Conservation (phyloP, 2,329 filamentous ascomycete genomes). For the Lachnellula arida region DNA sequence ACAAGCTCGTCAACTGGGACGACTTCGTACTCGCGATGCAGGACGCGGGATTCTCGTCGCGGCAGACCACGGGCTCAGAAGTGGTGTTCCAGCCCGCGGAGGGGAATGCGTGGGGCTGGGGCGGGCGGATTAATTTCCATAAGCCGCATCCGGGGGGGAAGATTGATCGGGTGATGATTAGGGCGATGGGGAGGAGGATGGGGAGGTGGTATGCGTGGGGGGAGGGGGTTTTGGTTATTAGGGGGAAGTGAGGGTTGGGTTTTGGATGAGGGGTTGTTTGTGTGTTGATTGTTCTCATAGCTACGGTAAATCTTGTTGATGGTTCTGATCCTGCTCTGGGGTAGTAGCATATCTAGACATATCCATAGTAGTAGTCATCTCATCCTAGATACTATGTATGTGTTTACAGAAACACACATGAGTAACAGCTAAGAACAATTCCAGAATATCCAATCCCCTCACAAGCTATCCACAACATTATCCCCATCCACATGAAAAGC, state of each 20-base stretch:
- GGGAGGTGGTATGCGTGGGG: constrained; percentile 6
- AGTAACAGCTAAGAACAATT: too few relatives aligned
- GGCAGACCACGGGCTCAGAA: not conserved
- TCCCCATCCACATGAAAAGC: constrained; percentile 23
- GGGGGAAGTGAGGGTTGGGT: not conserved
- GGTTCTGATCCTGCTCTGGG: too few relatives aligned
- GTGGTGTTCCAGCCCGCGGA: constrained; percentile 2
- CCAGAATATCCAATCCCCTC: not conserved
- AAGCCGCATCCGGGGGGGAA: constrained; percentile 5
- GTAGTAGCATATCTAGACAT: too few relatives aligned
- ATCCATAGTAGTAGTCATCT: too few relatives aligned
- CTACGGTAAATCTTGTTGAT: too few relatives aligned
- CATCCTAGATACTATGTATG: too few relatives aligned
- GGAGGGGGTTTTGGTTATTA: constrained; percentile 1
- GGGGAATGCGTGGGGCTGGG: not conserved
- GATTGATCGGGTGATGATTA: constrained; percentile 6
- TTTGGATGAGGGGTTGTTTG: too few relatives aligned
- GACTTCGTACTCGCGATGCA: constrained; percentile 6
- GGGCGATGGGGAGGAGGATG: constrained; percentile 6
- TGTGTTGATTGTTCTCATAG: too few relatives aligned
- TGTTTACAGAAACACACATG: too few relatives aligned
- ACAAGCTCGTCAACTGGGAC: constrained; percentile 8
- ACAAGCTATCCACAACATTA: constrained; percentile 6
- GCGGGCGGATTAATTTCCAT: constrained; percentile 3
- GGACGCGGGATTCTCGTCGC: constrained; percentile 1